These are phyloP conservation scores for Rhizopus stolonifer DNA, from an alignment of 371 early-diverging fungal species.

Conservation along the genomic window DNA sequence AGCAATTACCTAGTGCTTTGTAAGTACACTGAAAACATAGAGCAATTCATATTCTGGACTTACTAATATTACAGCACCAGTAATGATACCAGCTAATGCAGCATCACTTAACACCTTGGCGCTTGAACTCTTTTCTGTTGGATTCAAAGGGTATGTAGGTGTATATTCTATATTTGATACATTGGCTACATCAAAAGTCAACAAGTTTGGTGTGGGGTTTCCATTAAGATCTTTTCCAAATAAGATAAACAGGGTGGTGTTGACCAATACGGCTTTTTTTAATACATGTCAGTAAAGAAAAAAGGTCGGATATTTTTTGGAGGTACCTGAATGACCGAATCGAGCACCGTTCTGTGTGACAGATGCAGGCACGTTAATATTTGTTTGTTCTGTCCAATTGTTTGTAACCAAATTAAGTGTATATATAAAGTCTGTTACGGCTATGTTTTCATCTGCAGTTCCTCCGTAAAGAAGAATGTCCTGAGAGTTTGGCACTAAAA, in stretches of 20 bases:
- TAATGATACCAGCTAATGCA: too few species aligned
- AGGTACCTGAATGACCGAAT: conserved; percentile 6
- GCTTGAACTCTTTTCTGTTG: not conserved
- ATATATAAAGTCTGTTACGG: conserved; percentile 11
- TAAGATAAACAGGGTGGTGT: conserved; percentile 4
- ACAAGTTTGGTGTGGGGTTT: not conserved
- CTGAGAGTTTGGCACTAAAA: conserved; percentile 14
- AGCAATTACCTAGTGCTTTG: too few species aligned
- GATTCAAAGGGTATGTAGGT: not conserved
- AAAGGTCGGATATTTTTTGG: too few species aligned
- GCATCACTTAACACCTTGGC: too few species aligned
- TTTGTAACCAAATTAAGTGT: conserved; percentile 3
- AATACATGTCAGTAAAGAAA: too few species aligned
- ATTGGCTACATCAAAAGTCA: conserved; percentile 2
- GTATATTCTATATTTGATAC: not conserved
- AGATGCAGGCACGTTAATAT: not conserved
- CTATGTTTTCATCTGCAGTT: conserved; percentile 1
- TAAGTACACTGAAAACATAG: too few species aligned
- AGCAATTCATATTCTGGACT: too few species aligned
- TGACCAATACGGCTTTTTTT: conserved; percentile 2
- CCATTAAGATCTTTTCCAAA: conserved; percentile 7
- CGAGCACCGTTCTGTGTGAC: conserved; percentile 1
- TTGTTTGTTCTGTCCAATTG: conserved; percentile 1
- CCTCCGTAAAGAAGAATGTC: conserved; percentile 11
- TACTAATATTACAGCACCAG: too few species aligned